phyloP scores from a whole-genome alignment of 78 protist species.

The Dictyostelium brefeldianum region DNA sequence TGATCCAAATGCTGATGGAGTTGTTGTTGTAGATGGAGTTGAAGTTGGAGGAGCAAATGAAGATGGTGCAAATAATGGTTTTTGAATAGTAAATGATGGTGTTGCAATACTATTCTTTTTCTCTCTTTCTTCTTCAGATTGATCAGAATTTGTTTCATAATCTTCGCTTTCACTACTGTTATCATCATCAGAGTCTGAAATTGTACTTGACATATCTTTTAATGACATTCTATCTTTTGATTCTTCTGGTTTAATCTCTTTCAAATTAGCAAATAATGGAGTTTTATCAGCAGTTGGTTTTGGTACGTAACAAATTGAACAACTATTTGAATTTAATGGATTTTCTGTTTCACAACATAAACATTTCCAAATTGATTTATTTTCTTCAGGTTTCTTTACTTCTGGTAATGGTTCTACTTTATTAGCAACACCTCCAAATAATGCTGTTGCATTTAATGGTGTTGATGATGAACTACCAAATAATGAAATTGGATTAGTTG shows the following conservation, averaged over 20 bases:
- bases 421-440: not conserved
- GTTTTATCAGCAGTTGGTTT: not conserved
- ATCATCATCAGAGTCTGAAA: not conserved
- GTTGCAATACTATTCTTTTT: not conserved
- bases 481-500: no score
- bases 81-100: not conserved
- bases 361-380: conserved; percentile 38
- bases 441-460: not conserved
- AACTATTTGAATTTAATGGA: not conserved
- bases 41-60: not conserved
- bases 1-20: not conserved
- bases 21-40: not conserved
- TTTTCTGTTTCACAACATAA: conserved; percentile 51
- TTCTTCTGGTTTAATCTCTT: not conserved
- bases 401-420: not conserved
- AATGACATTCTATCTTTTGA: not conserved
- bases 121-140: not conserved
- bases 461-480: not conserved
- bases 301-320: conserved; percentile 43
- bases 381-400: not conserved
- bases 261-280: not conserved
- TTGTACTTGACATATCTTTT: not conserved
- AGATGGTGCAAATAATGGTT: not conserved
- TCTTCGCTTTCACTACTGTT: not conserved
- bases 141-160: not conserved